Evolutionary conservation across 169 alveolate species (phyloP).

Genomic region (Plasmodium cynomolgi): DNA sequence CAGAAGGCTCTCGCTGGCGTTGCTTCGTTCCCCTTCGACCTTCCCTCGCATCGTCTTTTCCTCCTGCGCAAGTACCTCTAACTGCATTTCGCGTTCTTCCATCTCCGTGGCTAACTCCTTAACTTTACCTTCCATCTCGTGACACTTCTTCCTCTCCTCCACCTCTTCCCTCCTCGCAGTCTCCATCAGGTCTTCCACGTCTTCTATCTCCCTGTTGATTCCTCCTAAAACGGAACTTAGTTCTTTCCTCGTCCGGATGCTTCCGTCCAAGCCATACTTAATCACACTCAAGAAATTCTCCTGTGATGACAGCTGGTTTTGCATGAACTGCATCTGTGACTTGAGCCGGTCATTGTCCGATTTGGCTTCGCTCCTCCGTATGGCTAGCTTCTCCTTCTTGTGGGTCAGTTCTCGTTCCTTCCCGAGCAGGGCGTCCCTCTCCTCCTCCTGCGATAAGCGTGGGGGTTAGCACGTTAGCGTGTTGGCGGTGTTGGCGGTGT

Average conservation of each 20-base stretch:
- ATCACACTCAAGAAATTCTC: constrained; percentile 40
- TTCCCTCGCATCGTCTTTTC: background rate
- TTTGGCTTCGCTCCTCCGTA: background rate
- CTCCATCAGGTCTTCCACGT: background rate
- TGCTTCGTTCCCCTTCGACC: constrained; percentile 30
- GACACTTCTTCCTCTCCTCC: constrained; percentile 7
- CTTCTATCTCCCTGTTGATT: constrained; percentile 8
- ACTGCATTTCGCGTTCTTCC: background rate
- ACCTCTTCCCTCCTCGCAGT: background rate
- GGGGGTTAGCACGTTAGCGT: background rate
- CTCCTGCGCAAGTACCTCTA: background rate
- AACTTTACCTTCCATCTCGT: constrained; percentile 1
- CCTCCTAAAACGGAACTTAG: background rate
- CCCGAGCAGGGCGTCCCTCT: background rate
- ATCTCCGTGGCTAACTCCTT: background rate
- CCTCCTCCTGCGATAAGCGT: constrained; percentile 25
- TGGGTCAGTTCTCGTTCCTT: constrained; percentile 15
- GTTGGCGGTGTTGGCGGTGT: background rate
- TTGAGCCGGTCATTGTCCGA: constrained; percentile 14
- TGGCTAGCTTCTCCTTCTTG: constrained; percentile 7
- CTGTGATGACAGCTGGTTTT: constrained; percentile 42
- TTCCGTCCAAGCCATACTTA: constrained; percentile 15
- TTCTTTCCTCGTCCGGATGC: constrained; percentile 20
- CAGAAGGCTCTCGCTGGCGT: constrained; percentile 4
- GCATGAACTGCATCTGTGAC: constrained; percentile 43